Conservation (phyloP, 2,329 filamentous ascomycete genomes). For the Ophiobolus disseminans region DNA sequence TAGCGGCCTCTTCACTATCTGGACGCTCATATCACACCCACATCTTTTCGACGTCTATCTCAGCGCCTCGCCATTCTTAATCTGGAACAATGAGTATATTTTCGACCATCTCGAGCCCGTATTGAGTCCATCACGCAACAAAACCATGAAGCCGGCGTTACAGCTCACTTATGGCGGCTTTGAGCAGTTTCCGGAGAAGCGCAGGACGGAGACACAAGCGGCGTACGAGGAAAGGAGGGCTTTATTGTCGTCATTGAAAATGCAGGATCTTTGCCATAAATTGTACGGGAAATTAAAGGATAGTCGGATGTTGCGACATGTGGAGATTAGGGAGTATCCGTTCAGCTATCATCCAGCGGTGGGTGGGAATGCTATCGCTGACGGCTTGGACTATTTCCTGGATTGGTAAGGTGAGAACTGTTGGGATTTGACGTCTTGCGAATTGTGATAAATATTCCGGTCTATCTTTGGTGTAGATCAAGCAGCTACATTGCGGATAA, state of each 20-base stretch:
- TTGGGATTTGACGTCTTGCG: too few relatives aligned
- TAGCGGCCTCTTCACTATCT: neutral
- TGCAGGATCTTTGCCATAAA: neutral
- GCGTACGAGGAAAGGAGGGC: neutral
- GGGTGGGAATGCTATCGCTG: neutral
- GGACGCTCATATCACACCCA: neutral
- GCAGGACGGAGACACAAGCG: neutral
- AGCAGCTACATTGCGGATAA: too few relatives aligned
- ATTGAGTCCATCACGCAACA: neutral
- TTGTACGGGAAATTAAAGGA: neutral
- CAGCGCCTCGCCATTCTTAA: neutral
- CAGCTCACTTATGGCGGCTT: neutral
- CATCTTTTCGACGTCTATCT: neutral
- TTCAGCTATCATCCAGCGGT: neutral
- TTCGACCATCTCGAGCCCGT: neutral
- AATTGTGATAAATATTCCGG: too few relatives aligned
- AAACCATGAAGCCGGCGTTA: neutral
- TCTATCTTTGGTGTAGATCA: too few relatives aligned
- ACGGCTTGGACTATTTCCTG: neutral
- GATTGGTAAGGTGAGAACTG: neutral
- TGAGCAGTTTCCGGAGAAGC: neutral
- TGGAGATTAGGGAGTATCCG: neutral
- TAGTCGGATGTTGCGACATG: neutral
- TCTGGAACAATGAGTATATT: neutral
- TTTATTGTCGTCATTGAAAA: neutral